Evolutionary conservation across 2,329 filamentous ascomycete genomes (phyloP).

Genomic region (Colletotrichum godetiae): DNA sequence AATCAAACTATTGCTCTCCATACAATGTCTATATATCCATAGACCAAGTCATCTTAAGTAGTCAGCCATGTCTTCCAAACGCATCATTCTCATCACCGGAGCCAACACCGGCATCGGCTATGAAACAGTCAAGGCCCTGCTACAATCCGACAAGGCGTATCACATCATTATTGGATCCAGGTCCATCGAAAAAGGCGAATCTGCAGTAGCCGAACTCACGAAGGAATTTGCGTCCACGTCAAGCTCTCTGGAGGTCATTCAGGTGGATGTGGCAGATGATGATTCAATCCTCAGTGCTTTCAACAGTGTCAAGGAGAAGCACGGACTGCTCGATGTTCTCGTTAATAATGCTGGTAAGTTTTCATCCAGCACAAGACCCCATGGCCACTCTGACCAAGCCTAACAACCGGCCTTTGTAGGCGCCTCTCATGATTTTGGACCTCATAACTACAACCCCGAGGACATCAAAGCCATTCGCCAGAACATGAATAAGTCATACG

Average conservation of each 20-base stretch:
- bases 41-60: background rate
- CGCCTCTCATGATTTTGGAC: conserved; percentile 39
- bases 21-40: background rate
- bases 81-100: conserved; percentile 68
- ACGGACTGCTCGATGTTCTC: conserved; percentile 46
- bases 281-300: conserved; percentile 50
- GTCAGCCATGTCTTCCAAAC: conserved; percentile 23
- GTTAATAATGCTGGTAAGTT: conserved; percentile 45
- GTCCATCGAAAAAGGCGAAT: conserved; percentile 59
- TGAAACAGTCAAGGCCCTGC: conserved; percentile 66
- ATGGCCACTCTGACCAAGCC: background rate
- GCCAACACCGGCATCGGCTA: conserved; percentile 72
- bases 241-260: conserved; percentile 57
- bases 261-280: conserved; percentile 66
- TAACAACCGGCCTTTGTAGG: background rate
- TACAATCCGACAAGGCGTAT: conserved; percentile 59
- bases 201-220: conserved; percentile 55
- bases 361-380: conserved; percentile 32
- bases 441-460: conserved; percentile 49
- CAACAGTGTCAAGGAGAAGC: conserved; percentile 39
- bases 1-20: background rate
- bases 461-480: conserved; percentile 46
- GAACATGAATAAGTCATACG: conserved; percentile 57
- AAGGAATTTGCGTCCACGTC: conserved; percentile 51
- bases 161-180: conserved; percentile 67